Base-by-base conservation (phyloP, 306 rosid genomes). In the Fagus sylvatica region DNA sequence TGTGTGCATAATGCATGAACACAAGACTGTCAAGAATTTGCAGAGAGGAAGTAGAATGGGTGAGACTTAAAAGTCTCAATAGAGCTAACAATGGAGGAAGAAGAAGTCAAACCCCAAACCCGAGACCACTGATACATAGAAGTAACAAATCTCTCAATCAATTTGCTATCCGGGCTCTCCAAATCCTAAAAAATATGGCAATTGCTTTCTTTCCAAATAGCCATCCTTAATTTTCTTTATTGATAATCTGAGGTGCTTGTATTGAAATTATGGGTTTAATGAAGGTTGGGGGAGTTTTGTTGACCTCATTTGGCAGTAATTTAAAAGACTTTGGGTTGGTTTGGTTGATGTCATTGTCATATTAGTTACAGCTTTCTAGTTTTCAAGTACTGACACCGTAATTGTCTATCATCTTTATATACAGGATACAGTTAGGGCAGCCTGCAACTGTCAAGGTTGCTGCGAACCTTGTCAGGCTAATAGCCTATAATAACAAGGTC, bases 381-480 rank as follows among this genome's bases (percentile, higher is more conserved):
- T 53, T 61, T 37, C 65, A 67, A n/a, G 49, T 53, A 76, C 22
- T 78, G 48, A 59, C 53, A 2, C 28, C 54, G 62, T 76, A 3
- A 72, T 71, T 11, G 46, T 13, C 51, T 48, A 69, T 76, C 80
- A 75, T 79, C 22, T 42, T 17, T 74, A 11, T 86, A 78, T 56
- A 15, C 87, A 95, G 99, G 70, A 91, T 96, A 78, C 99, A 96
- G 88, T 93, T 88, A 41, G 98, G 98, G 73, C 98, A 90, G 80
- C 98, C 98, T 78, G 93, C 99, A 12, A 96, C 99, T 5, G 99
- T 96, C 40, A 93, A 96, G 74, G 94, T 91, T 78, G 91, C 94
- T 59, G 99, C 99, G 16, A 96, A 96, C 82, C 98, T 96, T 49
- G 88, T 91, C 70, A 90, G 98, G 85, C 98, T 96, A 61, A 60